phyloP scores from a whole-genome alignment of 106 monocot species.

The Dendrobium nobile region DNA sequence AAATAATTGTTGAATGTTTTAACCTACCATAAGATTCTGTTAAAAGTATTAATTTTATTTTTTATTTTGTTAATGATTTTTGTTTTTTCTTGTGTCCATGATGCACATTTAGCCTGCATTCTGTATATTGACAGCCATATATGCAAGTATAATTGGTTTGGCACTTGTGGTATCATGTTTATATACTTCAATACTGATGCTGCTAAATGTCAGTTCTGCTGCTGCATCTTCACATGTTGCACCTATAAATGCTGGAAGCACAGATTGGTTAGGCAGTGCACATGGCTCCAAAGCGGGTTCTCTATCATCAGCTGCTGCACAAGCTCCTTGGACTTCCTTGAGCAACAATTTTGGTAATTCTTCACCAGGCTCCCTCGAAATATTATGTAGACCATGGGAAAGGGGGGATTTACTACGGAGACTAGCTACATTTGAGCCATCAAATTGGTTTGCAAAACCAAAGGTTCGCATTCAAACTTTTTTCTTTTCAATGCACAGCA shows the following conservation, averaged over 20 bases:
- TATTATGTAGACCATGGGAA: conserved; percentile 93
- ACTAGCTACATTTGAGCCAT: conserved; percentile 82
- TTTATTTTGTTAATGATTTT: not conserved
- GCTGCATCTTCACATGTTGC: conserved; percentile 80
- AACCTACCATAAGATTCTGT: not conserved
- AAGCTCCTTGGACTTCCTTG: conserved; percentile 44
- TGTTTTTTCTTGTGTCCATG: not conserved
- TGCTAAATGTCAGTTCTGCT: conserved; percentile 64
- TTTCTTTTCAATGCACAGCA: not conserved
- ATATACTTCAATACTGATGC: not conserved
- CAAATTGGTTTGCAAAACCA: conserved; percentile 78
- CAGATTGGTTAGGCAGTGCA: conserved; percentile 62
- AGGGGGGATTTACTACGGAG: conserved; percentile 91
- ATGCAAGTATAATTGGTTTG: not conserved
- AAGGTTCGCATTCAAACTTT: conserved; percentile 38
- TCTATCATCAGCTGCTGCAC: conserved; percentile 40
- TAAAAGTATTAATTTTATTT: not conserved
- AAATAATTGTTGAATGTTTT: not conserved
- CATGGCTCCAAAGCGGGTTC: conserved; percentile 72
- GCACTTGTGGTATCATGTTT: not conserved
- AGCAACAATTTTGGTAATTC: conserved; percentile 67
- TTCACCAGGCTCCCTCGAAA: conserved; percentile 41
- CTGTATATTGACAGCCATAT: not conserved
- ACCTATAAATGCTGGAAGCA: conserved; percentile 64
- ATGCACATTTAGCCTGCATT: not conserved